Conservation (phyloP, 2,329 filamentous ascomycete genomes). For the Epichloe bromicola region DNA sequence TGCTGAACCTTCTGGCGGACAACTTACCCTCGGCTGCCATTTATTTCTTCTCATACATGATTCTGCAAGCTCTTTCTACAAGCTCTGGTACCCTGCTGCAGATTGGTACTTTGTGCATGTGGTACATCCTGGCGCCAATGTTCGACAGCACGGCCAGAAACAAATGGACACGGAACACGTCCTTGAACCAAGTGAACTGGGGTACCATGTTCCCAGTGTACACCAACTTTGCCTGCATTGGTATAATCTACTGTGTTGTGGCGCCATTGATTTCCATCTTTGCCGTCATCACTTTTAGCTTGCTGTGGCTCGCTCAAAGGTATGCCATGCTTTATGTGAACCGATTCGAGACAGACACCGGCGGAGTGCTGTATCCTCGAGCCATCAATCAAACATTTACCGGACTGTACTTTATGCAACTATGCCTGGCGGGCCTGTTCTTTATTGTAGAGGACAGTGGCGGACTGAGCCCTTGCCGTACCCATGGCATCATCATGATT, state of each 20-base stretch:
- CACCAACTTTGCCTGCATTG: conserved; percentile 92
- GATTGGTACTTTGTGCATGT: conserved; percentile 62
- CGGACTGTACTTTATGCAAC: conserved; percentile 87
- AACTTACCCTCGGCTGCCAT: conserved; percentile 81
- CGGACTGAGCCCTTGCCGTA: conserved; percentile 44
- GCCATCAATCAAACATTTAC: conserved; percentile 95
- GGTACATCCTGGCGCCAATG: conserved; percentile 70
- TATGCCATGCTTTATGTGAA: conserved; percentile 95
- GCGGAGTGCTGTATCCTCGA: conserved; percentile 78
- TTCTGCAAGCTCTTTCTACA: conserved; percentile 81
- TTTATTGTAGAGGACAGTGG: conserved; percentile 56
- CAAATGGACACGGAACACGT: conserved; percentile 79
- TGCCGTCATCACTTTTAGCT: conserved; percentile 78
- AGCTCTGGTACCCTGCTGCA: conserved; percentile 84
- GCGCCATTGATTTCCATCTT: conserved; percentile 86
- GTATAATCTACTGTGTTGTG: conserved; percentile 75
- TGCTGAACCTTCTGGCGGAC: conserved; percentile 58
- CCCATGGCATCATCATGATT: conserved; percentile 79
- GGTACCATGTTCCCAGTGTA: conserved; percentile 92
- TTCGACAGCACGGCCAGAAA: conserved; percentile 68
- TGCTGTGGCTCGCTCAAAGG: conserved; percentile 92
- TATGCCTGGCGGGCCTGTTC: conserved; percentile 81
- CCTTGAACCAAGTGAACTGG: conserved; percentile 69
- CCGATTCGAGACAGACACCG: conserved; percentile 79
- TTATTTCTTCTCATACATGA: conserved; percentile 98